Base-by-base conservation (phyloP, 768 basidiomycete genomes). In the Xerocomellus chrysenteron region DNA sequence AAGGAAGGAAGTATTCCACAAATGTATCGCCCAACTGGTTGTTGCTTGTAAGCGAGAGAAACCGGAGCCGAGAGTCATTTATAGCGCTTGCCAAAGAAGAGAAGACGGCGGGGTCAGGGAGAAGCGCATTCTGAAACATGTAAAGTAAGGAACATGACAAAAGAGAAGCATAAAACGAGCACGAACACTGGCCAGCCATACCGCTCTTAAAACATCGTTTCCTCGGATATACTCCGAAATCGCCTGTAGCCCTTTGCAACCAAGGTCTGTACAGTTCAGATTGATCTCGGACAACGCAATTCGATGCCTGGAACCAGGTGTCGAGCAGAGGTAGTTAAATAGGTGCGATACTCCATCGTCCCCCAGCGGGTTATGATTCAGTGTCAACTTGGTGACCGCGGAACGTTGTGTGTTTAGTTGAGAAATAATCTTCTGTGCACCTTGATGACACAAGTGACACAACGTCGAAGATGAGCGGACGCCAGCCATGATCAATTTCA, bases 131-230 rank as follows among this genome's bases (percentile, higher is more conserved):
- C 79, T 75, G 59, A 63, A 61, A 73, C 65, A 70, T 69, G 24
- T 40, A 30, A 53, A 26, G 19, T 59, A 21, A 52, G 47, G 26
- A 21, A 21, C 24, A 36, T 12, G 36, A 26, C 44, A 14, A 28
- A 28, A 46, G 19, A 41, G 43, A 21, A 14, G 21, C 2, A 52
- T 39, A 28, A 7, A 19, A 49, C 30, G 35, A 47, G 17, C 19
- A 73, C 83, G 63, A 60, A 87, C 87, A 64, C 81, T 78, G 62
- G 82, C 80, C 11, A 88, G 67, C 63, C 79, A 79, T 32, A 88
- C 61, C 47, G 69, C 71, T 55, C 67, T 76, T 50, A 88, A 64
- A 11, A 65, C 62, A 4, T 64, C 63, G 60, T 84, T 86, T 17
- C 73, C 74, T 47, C 73, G 67, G 36, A 88, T 54, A 64, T 83